Evolutionary conservation across 768 basidiomycete genomes (phyloP).

Genomic region (Leccinum olivaceopallidum): DNA sequence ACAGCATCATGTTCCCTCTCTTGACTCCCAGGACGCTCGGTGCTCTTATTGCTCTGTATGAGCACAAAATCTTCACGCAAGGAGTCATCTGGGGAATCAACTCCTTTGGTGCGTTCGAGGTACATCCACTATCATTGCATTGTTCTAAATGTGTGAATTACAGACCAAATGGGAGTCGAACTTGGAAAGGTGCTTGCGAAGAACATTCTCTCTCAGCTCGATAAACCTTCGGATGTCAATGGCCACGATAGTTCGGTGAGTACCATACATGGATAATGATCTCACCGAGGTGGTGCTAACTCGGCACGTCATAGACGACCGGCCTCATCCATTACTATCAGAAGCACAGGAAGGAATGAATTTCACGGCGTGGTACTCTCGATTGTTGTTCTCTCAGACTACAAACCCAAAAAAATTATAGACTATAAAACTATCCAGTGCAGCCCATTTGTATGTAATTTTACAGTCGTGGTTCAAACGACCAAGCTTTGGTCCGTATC

Average conservation of each 20-base stretch:
- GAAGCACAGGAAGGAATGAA: conserved; percentile 76
- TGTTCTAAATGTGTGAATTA: background rate
- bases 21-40: conserved; percentile 89
- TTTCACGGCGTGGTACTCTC: background rate
- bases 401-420: conserved; percentile 1
- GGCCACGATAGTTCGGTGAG: conserved; percentile 86
- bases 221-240: conserved; percentile 71
- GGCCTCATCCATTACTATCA: conserved; percentile 98
- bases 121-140: background rate
- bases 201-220: conserved; percentile 89
- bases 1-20: conserved; percentile 92
- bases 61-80: conserved; percentile 99
- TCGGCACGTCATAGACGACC: conserved; percentile 61
- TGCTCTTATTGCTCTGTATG: conserved; percentile 87
- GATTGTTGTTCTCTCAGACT: background rate
- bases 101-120: conserved; percentile 74
- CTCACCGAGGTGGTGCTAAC: conserved; percentile 6
- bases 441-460: conserved; percentile 13
- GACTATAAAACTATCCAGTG: conserved; percentile 1
- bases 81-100: conserved; percentile 99
- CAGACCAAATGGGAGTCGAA: conserved; percentile 99
- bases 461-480: background rate
- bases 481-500: background rate
- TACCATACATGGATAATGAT: background rate
- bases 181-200: conserved; percentile 97